These are phyloP conservation scores for Pichia cactophila DNA, from an alignment of 1,139 yeast species.

Conservation along the genomic window DNA sequence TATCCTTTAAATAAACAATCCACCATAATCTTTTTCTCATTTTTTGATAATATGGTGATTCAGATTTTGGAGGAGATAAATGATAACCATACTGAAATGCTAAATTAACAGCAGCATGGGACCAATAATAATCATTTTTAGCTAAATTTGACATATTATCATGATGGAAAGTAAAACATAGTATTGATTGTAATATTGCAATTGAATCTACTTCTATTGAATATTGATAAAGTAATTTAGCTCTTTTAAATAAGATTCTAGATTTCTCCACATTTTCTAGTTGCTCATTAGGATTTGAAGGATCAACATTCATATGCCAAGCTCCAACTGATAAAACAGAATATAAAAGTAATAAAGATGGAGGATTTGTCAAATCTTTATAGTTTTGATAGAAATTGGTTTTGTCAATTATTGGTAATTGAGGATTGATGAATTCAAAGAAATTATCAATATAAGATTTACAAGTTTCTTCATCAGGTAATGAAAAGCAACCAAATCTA, in stretches of 20 bases:
- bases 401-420: slow-evolving; percentile 68
- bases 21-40: slow-evolving; percentile 75
- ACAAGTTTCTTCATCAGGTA: slow-evolving; percentile 58
- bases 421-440: slow-evolving; percentile 41
- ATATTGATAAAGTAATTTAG: slow-evolving; percentile 68
- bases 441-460: slow-evolving; percentile 55
- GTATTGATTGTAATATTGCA: slow-evolving; percentile 54
- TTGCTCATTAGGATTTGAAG: slow-evolving; percentile 47
- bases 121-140: slow-evolving; percentile 72
- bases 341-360: slow-evolving; percentile 61
- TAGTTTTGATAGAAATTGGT: slow-evolving; percentile 52
- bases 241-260: slow-evolving; percentile 65
- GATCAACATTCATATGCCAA: slow-evolving; percentile 22
- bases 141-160: slow-evolving; percentile 76
- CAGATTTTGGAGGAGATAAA: slow-evolving; percentile 32
- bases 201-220: slow-evolving; percentile 65
- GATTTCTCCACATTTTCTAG: slow-evolving; percentile 21
- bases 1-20: slow-evolving; percentile 67
- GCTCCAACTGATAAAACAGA: slow-evolving; percentile 67
- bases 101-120: slow-evolving; percentile 60
- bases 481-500: slow-evolving; percentile 61
- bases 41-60: slow-evolving; percentile 37
- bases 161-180: slow-evolving; percentile 64
- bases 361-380: slow-evolving; percentile 55
- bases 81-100: slow-evolving; percentile 82